These are phyloP conservation scores for Boletus insuetus DNA, from an alignment of 768 basidiomycete genomes.

Conservation along the genomic window DNA sequence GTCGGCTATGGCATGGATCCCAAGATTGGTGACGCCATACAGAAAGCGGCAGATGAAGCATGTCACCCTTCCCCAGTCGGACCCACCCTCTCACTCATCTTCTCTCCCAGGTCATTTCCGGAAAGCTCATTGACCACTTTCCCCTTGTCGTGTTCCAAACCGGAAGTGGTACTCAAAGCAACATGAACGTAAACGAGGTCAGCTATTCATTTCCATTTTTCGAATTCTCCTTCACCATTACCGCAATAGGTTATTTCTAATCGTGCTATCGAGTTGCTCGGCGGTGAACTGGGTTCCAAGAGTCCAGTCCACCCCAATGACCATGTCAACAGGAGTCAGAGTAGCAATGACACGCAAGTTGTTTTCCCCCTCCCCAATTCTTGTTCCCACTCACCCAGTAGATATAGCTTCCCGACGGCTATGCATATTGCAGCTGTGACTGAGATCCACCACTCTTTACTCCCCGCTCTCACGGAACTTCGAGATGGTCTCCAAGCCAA, in stretches of 20 bases:
- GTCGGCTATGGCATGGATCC: constrained; percentile 86
- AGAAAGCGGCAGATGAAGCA: constrained; percentile 92
- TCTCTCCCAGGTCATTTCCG: constrained; percentile 79
- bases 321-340: constrained; percentile 99
- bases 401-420: constrained; percentile 87
- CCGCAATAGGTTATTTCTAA: constrained; percentile 85
- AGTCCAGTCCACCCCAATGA: constrained; percentile 98
- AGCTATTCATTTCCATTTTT: not conserved
- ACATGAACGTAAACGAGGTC: constrained; percentile 99
- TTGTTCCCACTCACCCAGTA: not conserved
- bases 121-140: constrained; percentile 92
- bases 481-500: constrained; percentile 84
- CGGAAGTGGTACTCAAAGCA: constrained; percentile 97
- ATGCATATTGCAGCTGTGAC: constrained; percentile 98
- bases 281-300: constrained; percentile 93
- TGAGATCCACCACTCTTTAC: constrained; percentile 73
- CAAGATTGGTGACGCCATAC: constrained; percentile 84
- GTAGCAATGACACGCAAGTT: constrained; percentile 94
- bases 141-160: constrained; percentile 99
- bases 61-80: constrained; percentile 17
- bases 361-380: not conserved
- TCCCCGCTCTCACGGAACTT: constrained; percentile 85
- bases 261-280: constrained; percentile 94
- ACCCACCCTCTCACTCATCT: not conserved
- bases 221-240: not conserved